Evolutionary conservation across 345 rosid genomes (phyloP).

Genomic region (Murraya paniculata): DNA sequence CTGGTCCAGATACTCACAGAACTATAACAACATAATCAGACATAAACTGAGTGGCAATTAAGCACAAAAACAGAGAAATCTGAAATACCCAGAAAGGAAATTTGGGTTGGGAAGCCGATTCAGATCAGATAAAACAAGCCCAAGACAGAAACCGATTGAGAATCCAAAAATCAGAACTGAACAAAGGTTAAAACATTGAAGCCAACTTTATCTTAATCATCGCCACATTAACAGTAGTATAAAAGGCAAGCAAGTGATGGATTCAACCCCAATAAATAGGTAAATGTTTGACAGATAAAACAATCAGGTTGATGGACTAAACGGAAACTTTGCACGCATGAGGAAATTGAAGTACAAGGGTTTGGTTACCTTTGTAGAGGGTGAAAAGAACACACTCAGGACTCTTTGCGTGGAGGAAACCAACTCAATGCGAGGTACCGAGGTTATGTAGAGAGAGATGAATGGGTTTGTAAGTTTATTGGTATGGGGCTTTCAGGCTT

Average conservation of each 20-base stretch:
- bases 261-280: not conserved
- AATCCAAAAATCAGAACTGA: not conserved
- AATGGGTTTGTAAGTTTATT: not conserved
- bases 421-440: conserved; percentile 7
- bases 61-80: conserved; percentile 18
- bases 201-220: conserved; percentile 14
- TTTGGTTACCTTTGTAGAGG: conserved; percentile 10
- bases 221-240: conserved; percentile 11
- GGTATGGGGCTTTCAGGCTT: not conserved
- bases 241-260: conserved; percentile 6
- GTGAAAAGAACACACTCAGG: conserved; percentile 7
- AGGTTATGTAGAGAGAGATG: not conserved
- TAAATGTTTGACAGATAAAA: not conserved
- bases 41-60: not conserved
- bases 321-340: not conserved
- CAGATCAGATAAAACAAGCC: conserved; percentile 29
- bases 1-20: not conserved
- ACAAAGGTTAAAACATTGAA: conserved; percentile 12
- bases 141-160: conserved; percentile 16
- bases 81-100: conserved; percentile 26
- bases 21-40: conserved; percentile 2
- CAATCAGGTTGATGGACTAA: not conserved
- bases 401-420: conserved; percentile 32
- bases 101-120: conserved; percentile 15
- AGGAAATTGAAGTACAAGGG: not conserved